phyloP scores from a whole-genome alignment of 371 early-diverging fungal genomes.

The Mycotypha africana region DNA sequence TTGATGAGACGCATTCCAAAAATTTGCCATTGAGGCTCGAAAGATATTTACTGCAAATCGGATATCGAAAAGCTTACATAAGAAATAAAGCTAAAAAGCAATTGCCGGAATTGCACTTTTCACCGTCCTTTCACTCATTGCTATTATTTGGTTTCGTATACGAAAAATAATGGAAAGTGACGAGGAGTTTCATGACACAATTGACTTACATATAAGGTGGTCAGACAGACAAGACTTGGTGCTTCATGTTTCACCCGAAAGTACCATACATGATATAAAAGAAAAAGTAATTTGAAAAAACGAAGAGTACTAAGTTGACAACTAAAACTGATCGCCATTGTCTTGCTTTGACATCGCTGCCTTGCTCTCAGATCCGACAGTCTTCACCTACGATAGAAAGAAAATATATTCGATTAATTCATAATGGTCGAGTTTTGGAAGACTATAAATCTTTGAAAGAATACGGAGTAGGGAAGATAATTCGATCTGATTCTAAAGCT shows the following conservation, averaged over 20 bases:
- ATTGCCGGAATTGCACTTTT: neutral
- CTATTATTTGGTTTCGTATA: conserved; percentile 1
- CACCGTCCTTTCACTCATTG: no score
- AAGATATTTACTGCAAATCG: no score
- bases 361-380: conserved; percentile 11
- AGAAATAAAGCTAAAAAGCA: no score
- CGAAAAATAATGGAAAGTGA: no score
- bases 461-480: conserved; percentile 33
- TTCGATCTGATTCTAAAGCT: conserved; percentile 19
- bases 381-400: conserved; percentile 17
- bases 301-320: no score
- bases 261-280: conserved; percentile 39
- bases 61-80: no score
- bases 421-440: conserved; percentile 46
- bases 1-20: no score
- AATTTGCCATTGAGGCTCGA: no score
- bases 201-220: conserved; percentile 42
- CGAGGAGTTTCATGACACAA: conserved; percentile 30
- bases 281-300: conserved; percentile 48
- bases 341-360: neutral
- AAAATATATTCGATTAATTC: conserved; percentile 52
- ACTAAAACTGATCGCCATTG: no score
- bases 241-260: conserved; percentile 26
- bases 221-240: conserved; percentile 37
- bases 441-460: conserved; percentile 24